Evolutionary conservation across 345 rosid genomes (phyloP), one percentile per base, ranked within the genome.

Genomic region (Murraya koenigii): DNA sequence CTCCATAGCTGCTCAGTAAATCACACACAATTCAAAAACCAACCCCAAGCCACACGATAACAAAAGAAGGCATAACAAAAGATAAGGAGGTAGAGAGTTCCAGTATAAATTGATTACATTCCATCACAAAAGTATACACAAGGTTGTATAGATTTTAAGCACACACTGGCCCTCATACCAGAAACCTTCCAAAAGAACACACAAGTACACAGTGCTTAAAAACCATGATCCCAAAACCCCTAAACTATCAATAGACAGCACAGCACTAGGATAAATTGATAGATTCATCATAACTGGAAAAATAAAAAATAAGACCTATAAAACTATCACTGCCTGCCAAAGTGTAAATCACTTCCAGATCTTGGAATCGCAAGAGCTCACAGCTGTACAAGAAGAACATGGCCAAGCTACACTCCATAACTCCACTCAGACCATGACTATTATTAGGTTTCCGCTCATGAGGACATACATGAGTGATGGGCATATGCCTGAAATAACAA

Each of bases 401-500:
- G 73, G 71, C 79, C 47, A 66, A 56, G 80, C 69, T 35, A 33
- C 55, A 56, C 33, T 11, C 38, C 75, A 28, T 8, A 52, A 58
- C 49, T 2, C 56, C 64, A 41, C 28, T 74, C 69, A 22, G 5
- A 55, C 56, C 20, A 47, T 26, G 65, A 65, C 61, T 23, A 49
- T 8, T n/a, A 15, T 8, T n/a, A 15, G 71, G 52, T 55, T 62
- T 67, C 80, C 2, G 17, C 55, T 80, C 20, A 23, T n/a, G 36
- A 23, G 7, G 54, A 66, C 17, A 26, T 58, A 1, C 23, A 22
- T 17, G 63, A 72, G 71, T 54, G 44, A 36, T 75, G 47, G 74
- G 74, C 71, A 77, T 11, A 44, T 79, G 80, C 88, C 90, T 87
- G 88, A 82, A 87, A 88, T 77, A 52, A 75, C 38, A 19, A 80